Base-by-base conservation (phyloP, 495 filamentous ascomycete genomes). In the Parmelia sp. region DNA sequence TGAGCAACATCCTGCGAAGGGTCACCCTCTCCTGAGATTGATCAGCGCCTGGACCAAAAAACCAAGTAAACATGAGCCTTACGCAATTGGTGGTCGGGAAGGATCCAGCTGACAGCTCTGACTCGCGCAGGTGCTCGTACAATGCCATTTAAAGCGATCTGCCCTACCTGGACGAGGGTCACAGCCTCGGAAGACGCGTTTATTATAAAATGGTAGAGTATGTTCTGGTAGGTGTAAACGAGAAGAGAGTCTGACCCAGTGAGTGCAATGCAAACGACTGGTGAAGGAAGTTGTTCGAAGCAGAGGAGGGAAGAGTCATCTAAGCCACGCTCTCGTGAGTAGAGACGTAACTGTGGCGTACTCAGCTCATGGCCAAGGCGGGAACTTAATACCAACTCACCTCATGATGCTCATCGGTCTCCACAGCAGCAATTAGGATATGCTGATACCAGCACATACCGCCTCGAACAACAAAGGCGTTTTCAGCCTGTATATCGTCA, bases 361-460 rank as follows among this genome's bases (percentile, higher is more conserved):
- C 47, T 75, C 65, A 71, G 66, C 44, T 37, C 27, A 33, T 33
- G 15, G 40, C 27, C n/a, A 40, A 33, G 31, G 35, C 19, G 21
- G 12, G 36, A 6, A n/a, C 33, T 9, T 56, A 45, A 6, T 19
- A 31, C 27, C 49, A 51, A 70, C 71, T 66, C 72, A 87, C 86
- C 81, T 96, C 89, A 71, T 92, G 91, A 25, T 86, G 85, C 65
- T 86, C 85, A 67, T 90, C 88, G 56, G 86, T 84, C 73, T 97
- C 95, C 37, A 96, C 87, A n/a, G 93, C 91, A 49, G 91, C 91
- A 63, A 99, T 90, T 23, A 99, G 76, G 29, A 97, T 90, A 74
- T 99, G 95, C 62, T 95, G 92, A 70, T 92, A 90, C 95, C 95
- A 99, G 70, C 92, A 96, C 91, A 99, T 96, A 0, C 95, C 95